Percentiles rank a stretch among this genome's conserved stretches.
Conservation (phyloP, 2,329 filamentous ascomycete genomes). For the Helminthosporium solani region DNA sequence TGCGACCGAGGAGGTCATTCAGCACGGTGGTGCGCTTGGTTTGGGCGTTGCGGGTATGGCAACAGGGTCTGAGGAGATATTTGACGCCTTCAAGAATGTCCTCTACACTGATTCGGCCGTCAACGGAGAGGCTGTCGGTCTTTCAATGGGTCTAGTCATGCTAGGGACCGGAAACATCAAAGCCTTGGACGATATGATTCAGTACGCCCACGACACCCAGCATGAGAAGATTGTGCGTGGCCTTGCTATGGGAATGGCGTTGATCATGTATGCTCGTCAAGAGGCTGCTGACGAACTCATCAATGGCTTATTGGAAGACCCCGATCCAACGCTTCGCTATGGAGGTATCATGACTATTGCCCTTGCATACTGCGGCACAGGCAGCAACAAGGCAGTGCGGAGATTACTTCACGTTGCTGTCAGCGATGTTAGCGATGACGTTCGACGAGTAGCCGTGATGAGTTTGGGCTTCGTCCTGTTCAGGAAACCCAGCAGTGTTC, state of each 20-base stretch:
- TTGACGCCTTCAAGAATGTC: conserved; percentile 85
- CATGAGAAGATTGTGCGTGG: conserved; percentile 99
- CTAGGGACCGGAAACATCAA: conserved; percentile 94
- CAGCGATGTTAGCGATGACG: conserved; percentile 97
- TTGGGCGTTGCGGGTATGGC: conserved; percentile 98
- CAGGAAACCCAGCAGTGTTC: conserved; percentile 94
- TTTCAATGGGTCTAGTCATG: conserved; percentile 98
- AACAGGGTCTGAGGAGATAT: conserved; percentile 85
- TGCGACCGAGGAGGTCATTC: conserved; percentile 86
- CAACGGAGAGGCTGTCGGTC: conserved; percentile 92
- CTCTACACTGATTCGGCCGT: conserved; percentile 92
- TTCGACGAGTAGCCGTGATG: conserved; percentile 94
- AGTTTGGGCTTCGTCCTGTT: conserved; percentile 97
- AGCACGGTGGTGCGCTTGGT: conserved; percentile 92
- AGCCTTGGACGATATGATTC: conserved; percentile 93
- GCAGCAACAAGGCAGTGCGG: conserved; percentile 97
- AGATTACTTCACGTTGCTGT: conserved; percentile 94
- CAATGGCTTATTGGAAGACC: conserved; percentile 87
- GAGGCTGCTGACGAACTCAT: conserved; percentile 94
- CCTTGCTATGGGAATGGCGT: conserved; percentile 90
- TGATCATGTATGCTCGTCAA: conserved; percentile 97
- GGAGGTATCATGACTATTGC: conserved; percentile 99
- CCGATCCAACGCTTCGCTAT: conserved; percentile 90
- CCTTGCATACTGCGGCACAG: conserved; percentile 92
- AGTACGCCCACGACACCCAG: conserved; percentile 95